Evolutionary conservation across 2,329 filamentous ascomycete species (phyloP).

Genomic region (Teratosphaeria gauchensis): DNA sequence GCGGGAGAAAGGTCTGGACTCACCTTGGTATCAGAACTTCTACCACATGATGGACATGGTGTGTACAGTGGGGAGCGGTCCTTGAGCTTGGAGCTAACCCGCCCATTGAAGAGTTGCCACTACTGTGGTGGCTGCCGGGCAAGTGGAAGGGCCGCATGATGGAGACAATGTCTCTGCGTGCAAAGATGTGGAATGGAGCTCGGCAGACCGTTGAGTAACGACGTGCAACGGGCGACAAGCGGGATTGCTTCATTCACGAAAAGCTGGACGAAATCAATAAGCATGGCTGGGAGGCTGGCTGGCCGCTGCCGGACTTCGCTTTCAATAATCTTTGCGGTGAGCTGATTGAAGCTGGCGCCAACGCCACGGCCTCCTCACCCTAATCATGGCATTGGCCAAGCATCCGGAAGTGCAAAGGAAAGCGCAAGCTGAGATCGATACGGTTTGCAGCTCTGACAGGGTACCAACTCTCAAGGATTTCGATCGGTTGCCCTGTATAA

Average conservation of each 20-base stretch:
- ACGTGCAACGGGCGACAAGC: slow-evolving; percentile 13
- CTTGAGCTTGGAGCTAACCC: slow-evolving; percentile 41
- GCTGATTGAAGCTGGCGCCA: slow-evolving; percentile 23
- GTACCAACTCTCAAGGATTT: slow-evolving; percentile 25
- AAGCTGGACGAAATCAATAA: slow-evolving; percentile 29
- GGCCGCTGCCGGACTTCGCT: not conserved
- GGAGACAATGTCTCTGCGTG: slow-evolving; percentile 33
- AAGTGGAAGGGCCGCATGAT: slow-evolving; percentile 31
- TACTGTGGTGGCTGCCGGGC: slow-evolving; percentile 35
- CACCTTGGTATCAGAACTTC: slow-evolving; percentile 10
- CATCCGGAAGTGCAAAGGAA: slow-evolving; percentile 20
- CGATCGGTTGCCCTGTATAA: slow-evolving; percentile 24
- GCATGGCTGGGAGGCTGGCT: slow-evolving; percentile 21
- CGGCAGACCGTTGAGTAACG: slow-evolving; percentile 27
- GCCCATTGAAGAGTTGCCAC: slow-evolving; percentile 40
- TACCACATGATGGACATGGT: slow-evolving; percentile 33
- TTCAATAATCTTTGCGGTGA: not conserved
- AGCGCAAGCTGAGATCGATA: slow-evolving; percentile 26
- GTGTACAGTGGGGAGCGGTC: slow-evolving; percentile 28
- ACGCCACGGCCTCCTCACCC: slow-evolving; percentile 31
- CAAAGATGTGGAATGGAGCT: slow-evolving; percentile 31
- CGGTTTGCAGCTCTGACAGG: slow-evolving; percentile 16
- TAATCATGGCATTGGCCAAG: slow-evolving; percentile 26
- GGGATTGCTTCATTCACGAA: slow-evolving; percentile 31
- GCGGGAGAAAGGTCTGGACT: not conserved